These are phyloP conservation scores for Aureobasidium musti DNA, from an alignment of 2,329 filamentous ascomycete genomes.

Conservation along the genomic window DNA sequence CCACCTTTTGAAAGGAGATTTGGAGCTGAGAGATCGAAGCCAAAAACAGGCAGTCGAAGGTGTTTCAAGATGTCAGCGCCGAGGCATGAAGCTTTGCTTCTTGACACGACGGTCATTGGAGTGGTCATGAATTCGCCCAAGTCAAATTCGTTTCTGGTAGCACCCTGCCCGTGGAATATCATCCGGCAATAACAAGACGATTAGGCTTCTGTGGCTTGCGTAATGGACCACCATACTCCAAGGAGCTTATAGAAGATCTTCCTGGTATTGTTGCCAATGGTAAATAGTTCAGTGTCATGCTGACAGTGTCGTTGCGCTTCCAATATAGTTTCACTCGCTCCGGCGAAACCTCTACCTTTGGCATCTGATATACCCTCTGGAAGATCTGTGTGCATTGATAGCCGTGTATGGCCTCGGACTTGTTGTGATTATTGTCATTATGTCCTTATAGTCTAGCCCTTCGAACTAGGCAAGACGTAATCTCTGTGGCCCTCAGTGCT, in stretches of 20 bases:
- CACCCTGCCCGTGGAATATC: neutral
- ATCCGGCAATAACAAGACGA: neutral
- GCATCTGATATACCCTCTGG: no score
- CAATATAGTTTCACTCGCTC: no score
- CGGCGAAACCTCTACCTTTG: no score
- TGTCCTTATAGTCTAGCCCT: neutral
- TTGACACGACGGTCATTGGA: neutral
- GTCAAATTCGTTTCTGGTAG: neutral
- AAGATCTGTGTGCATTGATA: neutral
- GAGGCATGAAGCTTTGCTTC: no score
- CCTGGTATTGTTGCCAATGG: neutral
- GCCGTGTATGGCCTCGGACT: neutral
- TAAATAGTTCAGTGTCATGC: neutral
- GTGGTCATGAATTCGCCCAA: neutral
- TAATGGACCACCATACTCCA: neutral
- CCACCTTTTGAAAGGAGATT: neutral
- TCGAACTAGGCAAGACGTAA: constrained; percentile 44
- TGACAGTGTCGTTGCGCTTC: neutral
- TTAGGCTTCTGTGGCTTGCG: neutral
- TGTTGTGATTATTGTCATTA: neutral
- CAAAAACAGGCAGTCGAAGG: neutral
- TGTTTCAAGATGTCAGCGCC: neutral
- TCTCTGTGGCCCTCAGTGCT: constrained; percentile 65
- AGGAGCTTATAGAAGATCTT: neutral
- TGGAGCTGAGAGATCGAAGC: neutral